Evolutionary conservation across 1,139 yeast species (phyloP).

Genomic region (Protomyces inundatus): DNA sequence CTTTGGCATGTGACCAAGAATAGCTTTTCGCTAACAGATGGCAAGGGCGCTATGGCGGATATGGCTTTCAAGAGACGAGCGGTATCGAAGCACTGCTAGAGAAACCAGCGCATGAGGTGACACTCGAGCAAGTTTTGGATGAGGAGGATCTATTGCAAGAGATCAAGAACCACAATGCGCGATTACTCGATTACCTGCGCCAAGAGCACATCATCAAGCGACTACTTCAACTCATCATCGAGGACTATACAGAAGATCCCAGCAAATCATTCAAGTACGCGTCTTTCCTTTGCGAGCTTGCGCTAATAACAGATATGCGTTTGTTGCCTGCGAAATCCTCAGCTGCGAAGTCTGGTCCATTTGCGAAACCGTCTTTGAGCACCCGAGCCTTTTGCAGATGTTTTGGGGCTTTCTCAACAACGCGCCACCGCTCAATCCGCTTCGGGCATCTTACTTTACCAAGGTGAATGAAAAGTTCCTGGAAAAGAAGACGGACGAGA

Average conservation of each 20-base stretch:
- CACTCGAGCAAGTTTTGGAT: conserved; percentile 66
- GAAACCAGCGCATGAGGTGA: conserved; percentile 43
- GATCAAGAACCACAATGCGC: conserved; percentile 72
- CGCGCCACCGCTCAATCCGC: conserved; percentile 60
- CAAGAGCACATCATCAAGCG: conserved; percentile 62
- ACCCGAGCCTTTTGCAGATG: conserved; percentile 56
- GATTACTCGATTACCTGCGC: conserved; percentile 72
- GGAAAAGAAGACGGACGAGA: conserved; percentile 83
- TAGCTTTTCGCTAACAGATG: not conserved
- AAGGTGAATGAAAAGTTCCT: conserved; percentile 88
- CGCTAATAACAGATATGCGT: conserved; percentile 47
- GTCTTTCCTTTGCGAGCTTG: not conserved
- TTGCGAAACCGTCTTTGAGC: conserved; percentile 84
- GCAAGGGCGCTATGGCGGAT: conserved; percentile 19
- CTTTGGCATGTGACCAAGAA: too few species aligned
- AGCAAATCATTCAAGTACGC: conserved; percentile 41
- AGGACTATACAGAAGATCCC: conserved; percentile 36
- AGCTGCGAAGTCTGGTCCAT: conserved; percentile 93
- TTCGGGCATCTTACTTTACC: conserved; percentile 81
- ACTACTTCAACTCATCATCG: conserved; percentile 64
- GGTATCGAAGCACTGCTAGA: conserved; percentile 64
- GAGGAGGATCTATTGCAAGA: conserved; percentile 85
- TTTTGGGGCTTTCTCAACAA: conserved; percentile 76
- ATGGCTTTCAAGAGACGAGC: conserved; percentile 12
- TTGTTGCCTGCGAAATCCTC: conserved; percentile 82